Evolutionary conservation across 768 basidiomycete genomes (phyloP), one percentile per base, ranked within the genome.

Genomic region (Lentinula lateritia): DNA sequence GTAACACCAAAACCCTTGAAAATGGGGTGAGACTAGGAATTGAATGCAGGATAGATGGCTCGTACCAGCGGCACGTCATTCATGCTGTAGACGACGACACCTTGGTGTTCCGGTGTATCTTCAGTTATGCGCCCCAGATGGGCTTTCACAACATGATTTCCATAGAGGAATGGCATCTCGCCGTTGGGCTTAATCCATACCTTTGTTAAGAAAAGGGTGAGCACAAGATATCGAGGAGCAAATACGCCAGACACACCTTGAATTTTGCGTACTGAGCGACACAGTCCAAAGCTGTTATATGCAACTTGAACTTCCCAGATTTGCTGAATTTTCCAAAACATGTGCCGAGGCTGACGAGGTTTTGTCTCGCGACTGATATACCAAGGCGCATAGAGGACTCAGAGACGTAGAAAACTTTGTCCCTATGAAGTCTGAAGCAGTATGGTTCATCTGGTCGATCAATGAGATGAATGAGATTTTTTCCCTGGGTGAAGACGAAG

Each of bases 111-210:
- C 10, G 96, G 95, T 2, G 95, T 96, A 70, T 99, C 97, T 72
- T 99, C 97, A 52, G 97, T 98, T 72, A 98, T 98, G 62, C 96
- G 84, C 16, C 97, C 97, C n/a, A 99, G 80, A 75, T 99, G 97
- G 8, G 97, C 97, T 76, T 98, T 99, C 65, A 98, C 85, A 62
- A 98, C 89, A 76, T 99, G 95, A 71, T 99, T 99, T 61, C 97
- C 97, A 70, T 99, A 99, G 41, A 99, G 77, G 82, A 96, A 99
- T 1, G 97, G 97, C 89, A 99, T 96, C 76, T 99, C 97, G 69
- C 97, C 97, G 66, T 98, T 96, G 28, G 95, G 89, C 74, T 99
- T 99, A 72, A 99, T 94, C 97, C 97, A 99, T 16, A 98, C 85
- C 96, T 98, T 4, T 36, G 56, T 43, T 20, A 1, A 23, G 45